Conservation (phyloP, 1,139 yeast species). For the Schwanniomyces etchellsii region DNA sequence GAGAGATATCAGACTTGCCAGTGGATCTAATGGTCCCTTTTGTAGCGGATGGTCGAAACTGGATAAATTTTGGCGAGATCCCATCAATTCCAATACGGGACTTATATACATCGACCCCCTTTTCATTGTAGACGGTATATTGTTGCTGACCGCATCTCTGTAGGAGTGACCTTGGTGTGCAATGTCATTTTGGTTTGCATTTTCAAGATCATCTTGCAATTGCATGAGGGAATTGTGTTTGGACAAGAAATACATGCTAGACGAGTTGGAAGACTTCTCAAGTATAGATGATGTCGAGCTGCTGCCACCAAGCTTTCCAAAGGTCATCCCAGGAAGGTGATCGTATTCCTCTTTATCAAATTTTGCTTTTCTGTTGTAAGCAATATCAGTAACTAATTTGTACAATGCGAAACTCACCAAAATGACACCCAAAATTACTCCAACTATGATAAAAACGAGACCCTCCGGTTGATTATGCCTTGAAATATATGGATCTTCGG, state of each 20-base stretch:
- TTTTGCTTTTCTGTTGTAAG: constrained; percentile 25
- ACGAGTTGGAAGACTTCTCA: constrained; percentile 12
- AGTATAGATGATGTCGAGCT: constrained; percentile 25
- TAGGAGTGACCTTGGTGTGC: constrained; percentile 20
- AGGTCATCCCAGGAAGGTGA: constrained; percentile 8
- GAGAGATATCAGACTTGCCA: too few relatives aligned
- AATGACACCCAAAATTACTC: constrained; percentile 26
- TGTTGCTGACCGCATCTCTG: constrained; percentile 12
- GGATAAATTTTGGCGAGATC: not conserved
- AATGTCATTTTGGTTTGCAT: constrained; percentile 1
- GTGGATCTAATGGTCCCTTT: too few relatives aligned
- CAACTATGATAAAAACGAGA: constrained; percentile 41
- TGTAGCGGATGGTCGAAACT: not conserved
- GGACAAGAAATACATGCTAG: constrained; percentile 8
- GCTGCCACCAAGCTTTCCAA: constrained; percentile 4
- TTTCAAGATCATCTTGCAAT: constrained; percentile 4
- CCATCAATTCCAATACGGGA: constrained; percentile 23
- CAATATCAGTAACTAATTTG: constrained; percentile 19
- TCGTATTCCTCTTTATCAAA: constrained; percentile 32
- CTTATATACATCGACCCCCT: constrained; percentile 33
- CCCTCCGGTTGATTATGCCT: constrained; percentile 23
- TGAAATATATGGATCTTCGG: constrained; percentile 29
- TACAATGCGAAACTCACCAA: constrained; percentile 16
- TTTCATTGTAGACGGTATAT: constrained; percentile 9
- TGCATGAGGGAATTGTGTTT: constrained; percentile 6